Base-by-base conservation (phyloP, 1,139 yeast species). In the Geotrichum macrosporum region DNA sequence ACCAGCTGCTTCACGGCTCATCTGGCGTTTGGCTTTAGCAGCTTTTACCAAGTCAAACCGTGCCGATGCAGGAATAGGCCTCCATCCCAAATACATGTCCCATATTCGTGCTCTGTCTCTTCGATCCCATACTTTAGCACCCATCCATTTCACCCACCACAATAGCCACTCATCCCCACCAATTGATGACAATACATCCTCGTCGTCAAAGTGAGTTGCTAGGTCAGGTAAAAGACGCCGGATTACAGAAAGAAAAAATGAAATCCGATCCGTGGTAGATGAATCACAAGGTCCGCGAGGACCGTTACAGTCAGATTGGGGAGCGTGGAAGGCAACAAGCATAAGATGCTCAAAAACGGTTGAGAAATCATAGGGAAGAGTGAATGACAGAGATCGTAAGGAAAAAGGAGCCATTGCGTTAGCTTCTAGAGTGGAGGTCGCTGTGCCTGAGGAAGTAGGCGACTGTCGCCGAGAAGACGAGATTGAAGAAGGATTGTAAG, bases 91-190 rank as follows among this genome's bases (percentile, higher is more conserved):
- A 48, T 88, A 66, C 57, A 80, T 68, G 68, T 89, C 97, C 96
- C 96, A 89, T 15, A 87, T 73, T 53, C 96, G 73, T 3, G 94
- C 96, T 47, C 96, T 69, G 64, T 87, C 96, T 53, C 75, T 74
- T 53, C 82, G 75, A 45, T 89, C 82, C 78, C 94, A 81, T 6
- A 84, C 89, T 64, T 85, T 84, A 10, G 94, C 77, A n/a, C 96
- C 96, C 60, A 86, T 78, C 74, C 86, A 88, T 61, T 88, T 86
- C 54, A 88, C 71, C 96, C 96, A 89, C 95, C 96, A 89, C 32
- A 86, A 74, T 31, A 88, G 70, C 96, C 96, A 89, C 60, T 84
- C 94, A 57, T 85, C 94, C 57, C 86, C 89, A 47, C 77, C 74
- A 41, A 77, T 68, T 16, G 59, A 54, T 39, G 80, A 75, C 45